A percentile compares a stretch with the other conserved stretches of the same genome.
Evolutionary conservation across 2,329 filamentous ascomycete species (phyloP).

Genomic region (Penicillium palitans): DNA sequence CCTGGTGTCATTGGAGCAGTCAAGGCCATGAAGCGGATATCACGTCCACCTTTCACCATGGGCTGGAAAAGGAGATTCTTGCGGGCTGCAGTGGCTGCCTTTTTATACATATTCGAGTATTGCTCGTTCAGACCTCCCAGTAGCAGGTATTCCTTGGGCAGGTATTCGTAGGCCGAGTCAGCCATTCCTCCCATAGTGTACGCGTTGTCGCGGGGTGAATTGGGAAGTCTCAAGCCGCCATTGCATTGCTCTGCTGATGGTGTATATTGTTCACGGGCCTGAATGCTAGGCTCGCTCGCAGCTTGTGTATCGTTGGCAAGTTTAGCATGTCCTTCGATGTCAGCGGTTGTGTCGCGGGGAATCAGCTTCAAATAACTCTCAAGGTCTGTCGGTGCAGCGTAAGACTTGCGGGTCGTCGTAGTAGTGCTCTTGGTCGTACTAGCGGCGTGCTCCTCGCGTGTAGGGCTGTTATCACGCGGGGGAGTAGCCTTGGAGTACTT

Average conservation of each 20-base stretch:
- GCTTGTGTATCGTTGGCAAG: conserved; percentile 28
- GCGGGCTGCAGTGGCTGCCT: conserved; percentile 40
- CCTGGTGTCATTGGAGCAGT: conserved; percentile 26
- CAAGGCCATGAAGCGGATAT: conserved; percentile 46
- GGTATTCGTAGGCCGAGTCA: conserved; percentile 53
- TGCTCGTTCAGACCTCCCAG: conserved; percentile 46
- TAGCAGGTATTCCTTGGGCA: conserved; percentile 52
- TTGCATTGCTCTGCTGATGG: conserved; percentile 35
- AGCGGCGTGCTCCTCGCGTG: conserved; percentile 8
- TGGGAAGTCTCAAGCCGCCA: conserved; percentile 41
- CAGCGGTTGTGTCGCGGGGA: conserved; percentile 21
- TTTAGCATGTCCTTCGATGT: conserved; percentile 29
- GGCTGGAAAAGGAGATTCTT: conserved; percentile 48
- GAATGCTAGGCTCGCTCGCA: conserved; percentile 1
- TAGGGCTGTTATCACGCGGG: conserved; percentile 16
- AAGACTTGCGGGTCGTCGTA: conserved; percentile 6
- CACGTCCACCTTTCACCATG: conserved; percentile 44
- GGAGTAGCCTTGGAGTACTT: conserved; percentile 47
- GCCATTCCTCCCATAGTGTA: conserved; percentile 49
- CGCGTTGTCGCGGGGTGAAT: conserved; percentile 33
- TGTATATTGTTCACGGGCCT: conserved; percentile 11
- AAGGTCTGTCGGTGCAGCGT: conserved; percentile 23
- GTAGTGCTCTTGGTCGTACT: conserved; percentile 4
- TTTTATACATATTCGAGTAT: conserved; percentile 48
- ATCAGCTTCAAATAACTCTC: conserved; percentile 30